Conservation (phyloP, 2,329 filamentous ascomycete species). For the Cladosporium sp. region DNA sequence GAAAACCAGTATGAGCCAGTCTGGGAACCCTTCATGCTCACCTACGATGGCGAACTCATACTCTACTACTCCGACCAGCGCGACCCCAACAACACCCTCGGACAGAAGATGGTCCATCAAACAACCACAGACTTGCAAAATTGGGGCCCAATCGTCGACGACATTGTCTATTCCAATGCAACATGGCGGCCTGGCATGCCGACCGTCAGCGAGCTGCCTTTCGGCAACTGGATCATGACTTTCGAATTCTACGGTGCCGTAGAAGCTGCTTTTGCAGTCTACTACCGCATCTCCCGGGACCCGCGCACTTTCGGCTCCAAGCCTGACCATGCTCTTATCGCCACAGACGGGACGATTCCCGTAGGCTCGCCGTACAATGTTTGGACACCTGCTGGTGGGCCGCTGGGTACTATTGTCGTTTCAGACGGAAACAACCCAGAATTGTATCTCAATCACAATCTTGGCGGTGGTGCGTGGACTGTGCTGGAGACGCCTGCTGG, state of each 20-base stretch:
- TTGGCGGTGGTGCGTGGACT: constrained; percentile 44
- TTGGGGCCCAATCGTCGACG: constrained; percentile 57
- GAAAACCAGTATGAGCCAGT: constrained; percentile 64
- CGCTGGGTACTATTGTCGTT: constrained; percentile 48
- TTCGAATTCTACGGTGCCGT: constrained; percentile 58
- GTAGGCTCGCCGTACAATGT: constrained; percentile 48
- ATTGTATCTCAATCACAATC: constrained; percentile 45
- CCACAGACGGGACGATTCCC: constrained; percentile 43
- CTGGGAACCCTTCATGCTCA: constrained; percentile 65
- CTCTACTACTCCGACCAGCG: constrained; percentile 70
- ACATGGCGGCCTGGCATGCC: constrained; percentile 65
- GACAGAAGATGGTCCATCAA: constrained; percentile 66
- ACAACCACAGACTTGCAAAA: constrained; percentile 52
- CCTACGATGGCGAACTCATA: constrained; percentile 56
- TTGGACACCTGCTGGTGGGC: constrained; percentile 46
- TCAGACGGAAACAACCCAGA: constrained; percentile 36
- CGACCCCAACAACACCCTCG: constrained; percentile 50
- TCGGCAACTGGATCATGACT: constrained; percentile 58
- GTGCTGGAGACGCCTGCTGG: constrained; percentile 39
- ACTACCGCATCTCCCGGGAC: constrained; percentile 47
- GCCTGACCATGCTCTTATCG: constrained; percentile 37
- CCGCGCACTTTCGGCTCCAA: constrained; percentile 44
- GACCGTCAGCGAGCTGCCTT: constrained; percentile 52
- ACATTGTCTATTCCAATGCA: constrained; percentile 60
- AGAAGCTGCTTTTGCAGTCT: constrained; percentile 44